These are phyloP conservation scores for Tricholoma bakamatsutake DNA, from an alignment of 768 basidiomycete genomes.

Conservation along the genomic window DNA sequence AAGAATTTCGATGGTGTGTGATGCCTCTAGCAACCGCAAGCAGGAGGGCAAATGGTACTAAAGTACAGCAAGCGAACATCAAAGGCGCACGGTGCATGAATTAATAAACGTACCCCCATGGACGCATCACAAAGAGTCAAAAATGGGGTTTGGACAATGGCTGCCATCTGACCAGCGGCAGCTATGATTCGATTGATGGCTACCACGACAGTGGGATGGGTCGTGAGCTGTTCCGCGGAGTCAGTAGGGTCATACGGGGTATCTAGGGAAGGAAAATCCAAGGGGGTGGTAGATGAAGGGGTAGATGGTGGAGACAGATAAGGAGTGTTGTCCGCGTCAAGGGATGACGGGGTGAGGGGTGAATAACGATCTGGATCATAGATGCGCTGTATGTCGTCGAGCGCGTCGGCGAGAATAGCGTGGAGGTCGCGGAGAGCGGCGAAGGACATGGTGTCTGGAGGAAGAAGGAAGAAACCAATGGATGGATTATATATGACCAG, in stretches of 20 bases:
- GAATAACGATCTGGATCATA: constrained; percentile 30
- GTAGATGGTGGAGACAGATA: constrained; percentile 30
- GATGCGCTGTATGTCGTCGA: constrained; percentile 61
- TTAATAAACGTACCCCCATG: constrained; percentile 52
- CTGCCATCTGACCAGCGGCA: constrained; percentile 62
- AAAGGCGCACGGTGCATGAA: not conserved
- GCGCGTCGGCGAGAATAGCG: constrained; percentile 58
- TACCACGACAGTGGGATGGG: constrained; percentile 52
- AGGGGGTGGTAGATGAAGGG: constrained; percentile 18
- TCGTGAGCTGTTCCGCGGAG: constrained; percentile 46
- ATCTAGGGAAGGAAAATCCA: constrained; percentile 59
- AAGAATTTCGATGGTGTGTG: constrained; percentile 65
- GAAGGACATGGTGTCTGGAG: constrained; percentile 44
- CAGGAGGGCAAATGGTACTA: constrained; percentile 75
- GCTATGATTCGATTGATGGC: constrained; percentile 64
- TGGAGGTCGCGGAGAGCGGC: constrained; percentile 58
- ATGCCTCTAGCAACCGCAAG: constrained; percentile 66
- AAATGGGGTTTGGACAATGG: constrained; percentile 63
- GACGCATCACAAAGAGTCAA: constrained; percentile 66
- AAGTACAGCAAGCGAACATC: not conserved
- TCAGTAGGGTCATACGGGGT: constrained; percentile 39
- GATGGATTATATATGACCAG: constrained; percentile 6
- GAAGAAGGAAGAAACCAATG: not conserved
- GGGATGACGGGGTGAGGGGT: constrained; percentile 3
- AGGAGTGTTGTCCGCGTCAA: constrained; percentile 3